Percentiles rank a stretch among this genome's conserved stretches.
phyloP scores from a whole-genome alignment of 75 land plant species.

The Selaginella moellendorffii region DNA sequence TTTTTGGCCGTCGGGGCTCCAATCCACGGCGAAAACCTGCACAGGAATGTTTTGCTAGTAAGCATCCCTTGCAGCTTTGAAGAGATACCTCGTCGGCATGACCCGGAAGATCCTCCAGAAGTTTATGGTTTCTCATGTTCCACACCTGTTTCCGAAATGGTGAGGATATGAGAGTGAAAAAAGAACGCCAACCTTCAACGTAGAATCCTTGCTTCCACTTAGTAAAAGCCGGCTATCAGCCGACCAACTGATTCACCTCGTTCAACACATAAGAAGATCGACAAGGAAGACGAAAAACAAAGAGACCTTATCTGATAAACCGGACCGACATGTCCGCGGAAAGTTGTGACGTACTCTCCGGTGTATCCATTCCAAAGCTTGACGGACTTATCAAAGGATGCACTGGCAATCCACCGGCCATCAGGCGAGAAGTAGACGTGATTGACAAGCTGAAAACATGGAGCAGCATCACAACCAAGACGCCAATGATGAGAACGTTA shows the following conservation, averaged over 20 bases:
- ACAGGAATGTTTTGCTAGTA: background rate
- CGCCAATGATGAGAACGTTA: no score
- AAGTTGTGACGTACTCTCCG: constrained; percentile 77
- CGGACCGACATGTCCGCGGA: constrained; percentile 96
- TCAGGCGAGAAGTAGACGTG: constrained; percentile 99
- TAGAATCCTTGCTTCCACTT: constrained; percentile 99
- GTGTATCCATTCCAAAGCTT: constrained; percentile 94
- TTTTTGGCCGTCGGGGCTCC: constrained; percentile 99
- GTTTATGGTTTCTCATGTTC: constrained; percentile 71
- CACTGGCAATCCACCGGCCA: constrained; percentile 99
- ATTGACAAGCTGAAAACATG: constrained; percentile 65
- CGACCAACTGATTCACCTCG: constrained; percentile 57
- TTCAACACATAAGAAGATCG: background rate
- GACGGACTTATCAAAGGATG: constrained; percentile 94
- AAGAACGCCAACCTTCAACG: constrained; percentile 54
- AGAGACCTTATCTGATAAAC: constrained; percentile 81
- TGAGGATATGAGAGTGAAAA: background rate
- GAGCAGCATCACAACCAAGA: background rate
- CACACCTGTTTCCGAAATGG: constrained; percentile 40
- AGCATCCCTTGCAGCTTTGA: no score
- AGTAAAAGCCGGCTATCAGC: constrained; percentile 93
- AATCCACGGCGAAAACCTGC: constrained; percentile 91
- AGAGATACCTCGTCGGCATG: constrained; percentile 99
- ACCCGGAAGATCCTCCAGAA: constrained; percentile 92
- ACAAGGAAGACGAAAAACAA: background rate